Percentiles rank a stretch among this genome's conserved stretches.
These are phyloP conservation scores for Fusarium chuoi DNA, from an alignment of 2,329 filamentous ascomycete species.

Conservation along the genomic window DNA sequence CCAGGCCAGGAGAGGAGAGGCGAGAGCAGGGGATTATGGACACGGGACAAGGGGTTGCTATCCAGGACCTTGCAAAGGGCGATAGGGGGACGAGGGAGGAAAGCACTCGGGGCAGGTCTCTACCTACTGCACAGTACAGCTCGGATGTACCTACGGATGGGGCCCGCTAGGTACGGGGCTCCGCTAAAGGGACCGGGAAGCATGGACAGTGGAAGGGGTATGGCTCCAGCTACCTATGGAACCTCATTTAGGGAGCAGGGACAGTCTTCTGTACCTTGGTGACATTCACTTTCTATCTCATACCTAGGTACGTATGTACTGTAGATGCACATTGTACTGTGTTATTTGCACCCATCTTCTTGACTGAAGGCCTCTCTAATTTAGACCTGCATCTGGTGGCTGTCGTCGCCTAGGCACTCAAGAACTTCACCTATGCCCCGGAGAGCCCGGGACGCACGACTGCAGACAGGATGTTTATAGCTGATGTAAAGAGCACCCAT, in stretches of 20 bases:
- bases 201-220: conserved; percentile 22
- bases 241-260: conserved; percentile 2
- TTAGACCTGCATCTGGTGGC: conserved; percentile 21
- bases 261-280: neutral
- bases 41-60: conserved; percentile 45
- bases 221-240: neutral
- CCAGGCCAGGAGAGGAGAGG: conserved; percentile 39
- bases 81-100: conserved; percentile 41
- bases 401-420: conserved; percentile 18
- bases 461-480: neutral
- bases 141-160: conserved; percentile 19
- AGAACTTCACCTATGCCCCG: conserved; percentile 4
- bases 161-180: conserved; percentile 21
- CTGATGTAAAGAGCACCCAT: neutral
- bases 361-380: neutral
- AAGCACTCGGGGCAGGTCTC: conserved; percentile 4
- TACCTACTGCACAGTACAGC: conserved; percentile 1
- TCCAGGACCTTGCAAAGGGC: conserved; percentile 42
- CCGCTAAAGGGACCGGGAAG: conserved; percentile 33
- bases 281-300: neutral
- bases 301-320: neutral
- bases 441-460: conserved; percentile 20
- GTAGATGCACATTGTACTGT: conserved; percentile 14
- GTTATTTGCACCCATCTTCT: neutral
- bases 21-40: conserved; percentile 45